These are phyloP conservation scores for Neospermospora avenae DNA, from an alignment of 2,329 filamentous ascomycete genomes.

Conservation along the genomic window DNA sequence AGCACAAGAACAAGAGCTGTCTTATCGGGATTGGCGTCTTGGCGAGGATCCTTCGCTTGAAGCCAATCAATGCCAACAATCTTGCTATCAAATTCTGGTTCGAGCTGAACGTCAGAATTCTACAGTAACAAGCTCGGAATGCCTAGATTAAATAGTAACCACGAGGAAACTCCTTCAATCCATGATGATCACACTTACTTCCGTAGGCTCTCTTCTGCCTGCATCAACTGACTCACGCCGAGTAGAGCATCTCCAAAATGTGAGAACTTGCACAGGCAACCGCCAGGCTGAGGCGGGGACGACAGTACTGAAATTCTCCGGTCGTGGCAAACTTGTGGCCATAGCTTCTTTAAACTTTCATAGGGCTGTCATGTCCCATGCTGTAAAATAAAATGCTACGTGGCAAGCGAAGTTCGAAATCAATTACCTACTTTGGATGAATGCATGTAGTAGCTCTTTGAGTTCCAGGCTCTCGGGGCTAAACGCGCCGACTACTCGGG, in stretches of 20 bases:
- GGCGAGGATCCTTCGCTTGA: neutral
- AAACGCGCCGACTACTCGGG: no score
- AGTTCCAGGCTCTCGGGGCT: no score
- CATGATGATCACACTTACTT: neutral
- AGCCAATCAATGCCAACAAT: conserved; percentile 4
- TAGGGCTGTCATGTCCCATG: neutral
- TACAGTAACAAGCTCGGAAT: conserved; percentile 12
- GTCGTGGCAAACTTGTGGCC: neutral
- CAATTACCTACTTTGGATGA: no score
- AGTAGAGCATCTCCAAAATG: neutral
- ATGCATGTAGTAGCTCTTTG: no score
- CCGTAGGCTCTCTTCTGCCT: conserved; percentile 4
- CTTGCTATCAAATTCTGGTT: conserved; percentile 4
- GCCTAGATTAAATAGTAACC: conserved; percentile 1
- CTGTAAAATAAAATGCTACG: neutral
- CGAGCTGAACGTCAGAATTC: neutral
- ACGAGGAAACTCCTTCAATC: neutral
- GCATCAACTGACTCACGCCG: conserved; percentile 13
- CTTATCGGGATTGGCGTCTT: conserved; percentile 9
- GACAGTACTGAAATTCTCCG: no score
- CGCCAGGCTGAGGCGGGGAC: conserved; percentile 1
- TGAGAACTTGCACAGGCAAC: neutral
- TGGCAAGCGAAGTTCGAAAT: no score
- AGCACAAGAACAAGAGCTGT: neutral
- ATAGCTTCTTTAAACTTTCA: neutral